Base-by-base conservation (phyloP, 257 asterid genomes). In the Solanum megistacrolobum region DNA sequence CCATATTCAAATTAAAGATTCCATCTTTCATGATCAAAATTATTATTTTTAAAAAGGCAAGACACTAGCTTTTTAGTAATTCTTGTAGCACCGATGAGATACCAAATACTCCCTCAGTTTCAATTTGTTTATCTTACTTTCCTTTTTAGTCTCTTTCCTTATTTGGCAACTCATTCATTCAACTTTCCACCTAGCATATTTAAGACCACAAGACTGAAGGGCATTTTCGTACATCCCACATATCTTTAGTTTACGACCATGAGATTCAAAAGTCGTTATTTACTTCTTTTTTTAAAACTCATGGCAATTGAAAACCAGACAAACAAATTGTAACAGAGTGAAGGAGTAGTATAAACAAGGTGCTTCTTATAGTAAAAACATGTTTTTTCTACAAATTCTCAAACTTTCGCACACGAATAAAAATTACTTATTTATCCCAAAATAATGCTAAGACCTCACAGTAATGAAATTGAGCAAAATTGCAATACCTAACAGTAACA, bases 401-500 rank as follows among this genome's bases (percentile, higher is more conserved):
- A 10, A 74, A 25, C 29, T 74, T 35, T 6, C 9, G 20, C 21
- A 52, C 62, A 11, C 11, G 10, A 75, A 36, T 11, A 75, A 75
- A 73, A 74, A 36, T 2, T 73, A 73, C 82, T 18, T 4, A 4
- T 34, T 18, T 7, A 16, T 32, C 25, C n/a, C 43, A 23, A 32
- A 32, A 72, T 1, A 34, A 18, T 18, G 4, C 43, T 18, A 72
- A 72, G 7, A 34, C 79, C 27, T 8, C 43, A 72, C 79, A 72
- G 14, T 74, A 78, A 13, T 27, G 35, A 6, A 78, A 39, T 65
- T 65, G 32, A 65, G 73, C 34, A 65, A 25, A 65, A 43, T 9
- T 25, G 16, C 12, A 82, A 20, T 88, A 96, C 98, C 99, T 93
- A 75, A 95, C 96, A 31, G 99, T 95, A 86, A 87, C 90, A 87